Percentiles rank a stretch among this genome's conserved stretches.
These are phyloP conservation scores for Microdochium trichocladiopsis DNA, from an alignment of 2,329 filamentous ascomycete species.

Conservation along the genomic window DNA sequence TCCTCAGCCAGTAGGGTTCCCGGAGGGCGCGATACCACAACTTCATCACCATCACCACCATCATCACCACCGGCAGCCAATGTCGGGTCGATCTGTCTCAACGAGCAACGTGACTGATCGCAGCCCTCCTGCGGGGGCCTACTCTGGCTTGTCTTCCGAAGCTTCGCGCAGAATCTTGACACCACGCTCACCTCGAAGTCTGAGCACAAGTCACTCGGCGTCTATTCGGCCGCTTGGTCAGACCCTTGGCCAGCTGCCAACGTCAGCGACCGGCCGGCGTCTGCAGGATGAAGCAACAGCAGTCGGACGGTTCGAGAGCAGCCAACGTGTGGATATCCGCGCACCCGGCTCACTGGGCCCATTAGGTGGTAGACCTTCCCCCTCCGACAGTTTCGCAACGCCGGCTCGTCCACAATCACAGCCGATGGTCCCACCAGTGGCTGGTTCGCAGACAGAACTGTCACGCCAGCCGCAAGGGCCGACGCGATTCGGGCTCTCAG, in stretches of 20 bases:
- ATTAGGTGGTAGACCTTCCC: not conserved
- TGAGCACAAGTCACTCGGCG: constrained; percentile 33
- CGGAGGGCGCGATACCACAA: not conserved
- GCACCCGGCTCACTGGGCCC: not conserved
- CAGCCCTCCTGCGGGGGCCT: constrained; percentile 19
- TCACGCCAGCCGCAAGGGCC: not conserved
- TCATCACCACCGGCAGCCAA: constrained; percentile 6
- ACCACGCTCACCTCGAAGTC: constrained; percentile 49
- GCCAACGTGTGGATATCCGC: not conserved
- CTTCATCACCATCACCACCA: constrained; percentile 2
- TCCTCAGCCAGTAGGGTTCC: not conserved
- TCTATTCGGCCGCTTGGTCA: not conserved
- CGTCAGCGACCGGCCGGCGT: not conserved
- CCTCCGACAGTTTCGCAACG: not conserved
- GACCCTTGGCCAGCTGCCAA: not conserved
- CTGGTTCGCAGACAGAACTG: not conserved
- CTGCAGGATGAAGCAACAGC: not conserved
- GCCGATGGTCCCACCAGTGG: not conserved
- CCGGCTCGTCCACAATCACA: not conserved
- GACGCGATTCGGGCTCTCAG: not conserved
- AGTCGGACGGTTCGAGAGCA: not conserved
- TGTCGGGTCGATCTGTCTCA: constrained; percentile 9
- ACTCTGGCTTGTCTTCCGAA: constrained; percentile 21
- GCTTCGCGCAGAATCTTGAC: constrained; percentile 43
- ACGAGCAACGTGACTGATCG: constrained; percentile 13